phyloP scores from a whole-genome alignment of 2,329 filamentous ascomycete genomes.

The Aspergillus candidus region DNA sequence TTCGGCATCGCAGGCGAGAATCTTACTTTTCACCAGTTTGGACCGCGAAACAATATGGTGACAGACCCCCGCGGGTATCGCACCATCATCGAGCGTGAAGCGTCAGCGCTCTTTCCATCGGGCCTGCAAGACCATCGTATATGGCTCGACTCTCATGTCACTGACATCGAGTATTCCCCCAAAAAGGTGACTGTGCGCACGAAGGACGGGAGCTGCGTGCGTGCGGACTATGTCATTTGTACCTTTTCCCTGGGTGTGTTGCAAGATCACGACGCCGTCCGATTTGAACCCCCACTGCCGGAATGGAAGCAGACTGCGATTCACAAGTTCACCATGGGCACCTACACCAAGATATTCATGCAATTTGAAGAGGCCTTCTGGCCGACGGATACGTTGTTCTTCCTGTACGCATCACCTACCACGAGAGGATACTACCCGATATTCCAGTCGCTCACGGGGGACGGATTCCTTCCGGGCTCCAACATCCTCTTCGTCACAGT shows the following conservation, averaged over 20 bases:
- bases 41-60: conserved; percentile 57
- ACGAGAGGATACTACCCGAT: conserved; percentile 52
- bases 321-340: too few relatives aligned
- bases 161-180: conserved; percentile 48
- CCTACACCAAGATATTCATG: conserved; percentile 41
- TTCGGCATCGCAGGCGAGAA: conserved; percentile 55
- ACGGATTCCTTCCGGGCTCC: conserved; percentile 54
- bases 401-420: conserved; percentile 46
- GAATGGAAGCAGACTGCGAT: too few relatives aligned
- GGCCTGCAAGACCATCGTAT: conserved; percentile 48
- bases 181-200: conserved; percentile 50
- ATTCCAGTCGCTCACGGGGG: conserved; percentile 56
- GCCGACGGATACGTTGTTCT: conserved; percentile 49
- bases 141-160: conserved; percentile 53
- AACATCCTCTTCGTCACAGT: conserved; percentile 63
- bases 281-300: too few relatives aligned
- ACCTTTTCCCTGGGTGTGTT: conserved; percentile 44
- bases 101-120: conserved; percentile 49
- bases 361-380: conserved; percentile 64
- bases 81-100: conserved; percentile 52
- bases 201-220: conserved; percentile 51
- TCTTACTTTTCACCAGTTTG: conserved; percentile 57
- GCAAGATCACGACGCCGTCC: too few relatives aligned
- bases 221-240: conserved; percentile 57
- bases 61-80: conserved; percentile 58